Evolutionary conservation across 305 asterid genomes (phyloP).

Genomic region (Stenogyne calaminthoides): DNA sequence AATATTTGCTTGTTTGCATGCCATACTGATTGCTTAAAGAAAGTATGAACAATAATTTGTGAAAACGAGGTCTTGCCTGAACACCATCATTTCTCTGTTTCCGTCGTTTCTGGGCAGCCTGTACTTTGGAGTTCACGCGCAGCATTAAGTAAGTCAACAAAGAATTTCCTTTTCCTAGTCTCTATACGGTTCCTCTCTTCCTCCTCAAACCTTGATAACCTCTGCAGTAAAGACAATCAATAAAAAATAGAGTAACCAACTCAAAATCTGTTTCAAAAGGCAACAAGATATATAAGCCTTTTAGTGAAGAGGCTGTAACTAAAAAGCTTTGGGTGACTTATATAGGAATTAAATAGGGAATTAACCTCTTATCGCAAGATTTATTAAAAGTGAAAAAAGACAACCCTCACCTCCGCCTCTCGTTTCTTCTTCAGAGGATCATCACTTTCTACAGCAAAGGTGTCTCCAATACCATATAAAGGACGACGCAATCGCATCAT

Average conservation of each 20-base stretch:
- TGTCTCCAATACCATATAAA: slow-evolving; percentile 92
- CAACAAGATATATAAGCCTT: slow-evolving; percentile 15
- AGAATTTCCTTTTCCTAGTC: slow-evolving; percentile 84
- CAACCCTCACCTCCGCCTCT: slow-evolving; percentile 74
- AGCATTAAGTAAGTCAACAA: slow-evolving; percentile 85
- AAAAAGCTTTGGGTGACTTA: slow-evolving; percentile 15
- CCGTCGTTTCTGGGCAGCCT: slow-evolving; percentile 89
- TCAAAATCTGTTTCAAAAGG: slow-evolving; percentile 4
- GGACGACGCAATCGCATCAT: slow-evolving; percentile 91
- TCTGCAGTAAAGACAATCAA: slow-evolving; percentile 50
- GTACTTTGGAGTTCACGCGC: slow-evolving; percentile 93
- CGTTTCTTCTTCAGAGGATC: slow-evolving; percentile 94
- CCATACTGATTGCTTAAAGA: slow-evolving; percentile 24
- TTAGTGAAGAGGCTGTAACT: slow-evolving; percentile 2
- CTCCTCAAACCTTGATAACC: slow-evolving; percentile 89
- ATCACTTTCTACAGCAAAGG: slow-evolving; percentile 82
- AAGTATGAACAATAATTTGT: slow-evolving; percentile 5
- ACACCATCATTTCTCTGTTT: slow-evolving; percentile 96
- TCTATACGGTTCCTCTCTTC: slow-evolving; percentile 88
- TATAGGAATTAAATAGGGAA: slow-evolving; percentile 16
- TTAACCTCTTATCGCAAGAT: slow-evolving; percentile 16
- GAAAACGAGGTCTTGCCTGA: slow-evolving; percentile 60
- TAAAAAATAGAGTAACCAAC: slow-evolving; percentile 10
- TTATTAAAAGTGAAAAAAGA: not conserved
- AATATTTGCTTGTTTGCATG: slow-evolving; percentile 7